phyloP scores from a whole-genome alignment of 768 basidiomycete species.

The Termitomyces sp. region DNA sequence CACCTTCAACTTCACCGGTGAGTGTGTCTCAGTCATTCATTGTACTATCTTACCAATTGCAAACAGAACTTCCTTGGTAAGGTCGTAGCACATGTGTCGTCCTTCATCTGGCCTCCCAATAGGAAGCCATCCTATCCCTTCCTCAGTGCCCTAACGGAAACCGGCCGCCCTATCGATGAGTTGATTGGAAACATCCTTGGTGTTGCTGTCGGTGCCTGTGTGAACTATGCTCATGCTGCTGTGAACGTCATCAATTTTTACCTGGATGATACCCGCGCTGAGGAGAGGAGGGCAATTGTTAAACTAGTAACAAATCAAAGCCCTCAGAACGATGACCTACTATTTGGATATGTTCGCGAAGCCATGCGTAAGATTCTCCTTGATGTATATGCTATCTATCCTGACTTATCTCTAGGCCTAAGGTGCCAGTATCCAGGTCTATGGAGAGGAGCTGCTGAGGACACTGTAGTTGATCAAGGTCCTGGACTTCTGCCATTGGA shows the following conservation, averaged over 20 bases:
- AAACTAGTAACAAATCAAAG: slow-evolving; percentile 29
- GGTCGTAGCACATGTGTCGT: background rate
- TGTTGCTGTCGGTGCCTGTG: slow-evolving; percentile 42
- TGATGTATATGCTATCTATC: background rate
- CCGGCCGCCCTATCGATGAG: slow-evolving; percentile 36
- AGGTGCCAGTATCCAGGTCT: slow-evolving; percentile 37
- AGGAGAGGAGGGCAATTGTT: slow-evolving; percentile 36
- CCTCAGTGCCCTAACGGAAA: slow-evolving; percentile 30
- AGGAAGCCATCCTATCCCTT: slow-evolving; percentile 36
- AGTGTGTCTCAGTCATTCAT: slow-evolving; percentile 1
- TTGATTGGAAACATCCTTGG: slow-evolving; percentile 42
- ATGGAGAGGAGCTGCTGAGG: slow-evolving; percentile 24
- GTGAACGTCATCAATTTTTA: slow-evolving; percentile 52
- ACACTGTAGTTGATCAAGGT: slow-evolving; percentile 31
- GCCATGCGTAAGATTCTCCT: slow-evolving; percentile 36
- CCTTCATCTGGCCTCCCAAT: slow-evolving; percentile 8
- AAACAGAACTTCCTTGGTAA: slow-evolving; percentile 9
- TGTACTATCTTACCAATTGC: background rate
- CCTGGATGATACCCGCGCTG: slow-evolving; percentile 35
- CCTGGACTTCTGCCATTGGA: slow-evolving; percentile 26
- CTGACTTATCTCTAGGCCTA: slow-evolving; percentile 21
- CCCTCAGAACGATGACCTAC: slow-evolving; percentile 26
- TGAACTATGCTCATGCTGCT: slow-evolving; percentile 45
- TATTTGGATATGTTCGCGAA: slow-evolving; percentile 49
- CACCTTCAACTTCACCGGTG: slow-evolving; percentile 24